These are phyloP conservation scores for Sclerotinia nivalis DNA, from an alignment of 2,329 filamentous ascomycete species.

Conservation along the genomic window DNA sequence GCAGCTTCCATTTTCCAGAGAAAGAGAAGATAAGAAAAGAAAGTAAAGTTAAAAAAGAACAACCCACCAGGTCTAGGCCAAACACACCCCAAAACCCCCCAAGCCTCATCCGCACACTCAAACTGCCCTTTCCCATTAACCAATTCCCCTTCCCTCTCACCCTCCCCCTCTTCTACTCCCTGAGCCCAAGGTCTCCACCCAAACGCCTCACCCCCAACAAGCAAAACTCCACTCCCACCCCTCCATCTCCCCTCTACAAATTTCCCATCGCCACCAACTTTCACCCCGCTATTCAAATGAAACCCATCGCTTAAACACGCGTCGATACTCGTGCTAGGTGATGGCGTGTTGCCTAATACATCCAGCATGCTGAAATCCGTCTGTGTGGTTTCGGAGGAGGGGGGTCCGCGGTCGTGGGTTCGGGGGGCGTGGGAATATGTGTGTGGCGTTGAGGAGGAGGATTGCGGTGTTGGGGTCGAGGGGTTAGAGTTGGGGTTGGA, in stretches of 20 bases:
- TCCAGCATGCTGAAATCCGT: constrained; percentile 77
- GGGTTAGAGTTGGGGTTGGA: neutral
- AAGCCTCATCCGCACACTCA: constrained; percentile 69
- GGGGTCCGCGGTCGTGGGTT: constrained; percentile 56
- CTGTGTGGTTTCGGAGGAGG: constrained; percentile 60
- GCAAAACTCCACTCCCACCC: constrained; percentile 69
- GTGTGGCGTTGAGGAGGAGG: neutral
- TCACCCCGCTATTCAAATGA: constrained; percentile 75
- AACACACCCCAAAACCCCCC: constrained; percentile 73
- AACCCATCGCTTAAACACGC: constrained; percentile 83
- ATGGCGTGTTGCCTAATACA: constrained; percentile 72
- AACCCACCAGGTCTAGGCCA: constrained; percentile 85
- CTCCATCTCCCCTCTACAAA: constrained; percentile 47
- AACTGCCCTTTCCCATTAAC: constrained; percentile 79
- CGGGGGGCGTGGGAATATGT: neutral
- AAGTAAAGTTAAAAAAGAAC: neutral
- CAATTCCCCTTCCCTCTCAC: constrained; percentile 45
- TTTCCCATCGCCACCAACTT: constrained; percentile 41
- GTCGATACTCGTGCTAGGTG: constrained; percentile 81
- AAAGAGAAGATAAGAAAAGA: neutral
- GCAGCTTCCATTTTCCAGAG: neutral
- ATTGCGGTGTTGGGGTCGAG: neutral
- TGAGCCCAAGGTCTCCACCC: constrained; percentile 79
- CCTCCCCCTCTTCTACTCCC: constrained; percentile 39
- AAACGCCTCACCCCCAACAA: constrained; percentile 87